Evolutionary conservation across 1,284 basidiomycete genomes (phyloP).

Genomic region (Pascua sp.): DNA sequence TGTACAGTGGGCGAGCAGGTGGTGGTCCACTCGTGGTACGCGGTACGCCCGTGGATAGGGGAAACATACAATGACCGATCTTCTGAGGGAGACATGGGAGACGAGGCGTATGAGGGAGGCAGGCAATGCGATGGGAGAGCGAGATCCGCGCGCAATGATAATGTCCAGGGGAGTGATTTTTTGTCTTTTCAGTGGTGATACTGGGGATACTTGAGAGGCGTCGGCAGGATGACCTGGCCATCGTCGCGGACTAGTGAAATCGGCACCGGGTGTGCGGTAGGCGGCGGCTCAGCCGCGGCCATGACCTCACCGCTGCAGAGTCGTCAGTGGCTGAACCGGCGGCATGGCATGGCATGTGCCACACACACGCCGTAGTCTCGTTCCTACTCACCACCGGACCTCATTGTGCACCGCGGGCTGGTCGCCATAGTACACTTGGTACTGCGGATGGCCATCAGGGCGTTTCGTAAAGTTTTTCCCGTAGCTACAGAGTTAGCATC

Average conservation of each 20-base stretch:
- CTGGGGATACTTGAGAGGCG: conserved; percentile 70
- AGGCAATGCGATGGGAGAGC: background rate
- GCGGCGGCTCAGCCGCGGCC: conserved; percentile 45
- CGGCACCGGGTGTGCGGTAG: conserved; percentile 56
- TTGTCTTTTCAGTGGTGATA: background rate
- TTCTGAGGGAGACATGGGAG: background rate
- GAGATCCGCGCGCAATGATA: background rate
- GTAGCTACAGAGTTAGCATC: conserved; percentile 60
- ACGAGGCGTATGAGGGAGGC: background rate
- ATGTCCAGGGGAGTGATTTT: background rate
- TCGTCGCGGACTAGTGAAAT: conserved; percentile 82
- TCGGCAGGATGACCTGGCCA: conserved; percentile 81
- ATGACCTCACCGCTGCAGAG: conserved; percentile 56
- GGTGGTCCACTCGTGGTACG: background rate
- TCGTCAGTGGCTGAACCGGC: background rate
- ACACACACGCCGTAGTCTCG: no score
- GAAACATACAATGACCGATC: conserved; percentile 3
- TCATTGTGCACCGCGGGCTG: conserved; percentile 82
- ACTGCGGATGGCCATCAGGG: conserved; percentile 57
- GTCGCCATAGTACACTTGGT: conserved; percentile 74
- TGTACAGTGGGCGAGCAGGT: background rate
- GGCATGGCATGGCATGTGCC: background rate
- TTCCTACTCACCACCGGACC: conserved; percentile 67
- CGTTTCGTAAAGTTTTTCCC: conserved; percentile 85
- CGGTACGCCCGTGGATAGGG: background rate